These are phyloP conservation scores for Ustilago shanxiensis DNA, from an alignment of 1,284 basidiomycete species.

Conservation along the genomic window DNA sequence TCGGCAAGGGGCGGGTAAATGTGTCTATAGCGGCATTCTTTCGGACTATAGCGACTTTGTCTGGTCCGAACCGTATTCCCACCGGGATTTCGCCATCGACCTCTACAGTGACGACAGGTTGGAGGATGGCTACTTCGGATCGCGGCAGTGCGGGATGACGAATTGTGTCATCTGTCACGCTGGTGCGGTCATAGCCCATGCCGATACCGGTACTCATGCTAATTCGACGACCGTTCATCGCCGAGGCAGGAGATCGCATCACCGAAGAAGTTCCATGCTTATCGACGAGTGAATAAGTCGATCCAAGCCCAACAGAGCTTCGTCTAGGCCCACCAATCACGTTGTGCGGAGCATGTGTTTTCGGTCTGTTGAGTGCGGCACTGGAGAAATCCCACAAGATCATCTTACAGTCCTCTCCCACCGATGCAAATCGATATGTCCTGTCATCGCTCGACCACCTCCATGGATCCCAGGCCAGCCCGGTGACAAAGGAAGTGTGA, in stretches of 20 bases:
- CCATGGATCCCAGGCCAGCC: constrained; percentile 86
- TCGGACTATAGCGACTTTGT: constrained; percentile 37
- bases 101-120: constrained; percentile 78
- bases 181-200: constrained; percentile 1
- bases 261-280: constrained; percentile 19
- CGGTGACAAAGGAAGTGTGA: constrained; percentile 91
- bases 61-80: constrained; percentile 32
- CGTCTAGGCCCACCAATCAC: constrained; percentile 5
- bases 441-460: constrained; percentile 74
- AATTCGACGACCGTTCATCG: constrained; percentile 16
- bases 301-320: constrained; percentile 39
- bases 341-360: constrained; percentile 38
- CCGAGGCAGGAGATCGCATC: constrained; percentile 24
- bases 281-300: constrained; percentile 47
- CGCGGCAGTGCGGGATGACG: constrained; percentile 88
- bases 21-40: constrained; percentile 49
- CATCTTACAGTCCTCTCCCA: constrained; percentile 66
- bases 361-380: constrained; percentile 56
- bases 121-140: constrained; percentile 88
- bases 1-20: constrained; percentile 38
- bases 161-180: constrained; percentile 71
- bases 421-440: constrained; percentile 63
- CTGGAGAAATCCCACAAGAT: constrained; percentile 66
- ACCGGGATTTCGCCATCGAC: constrained; percentile 41
- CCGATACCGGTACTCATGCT: constrained; percentile 9